phyloP scores from a whole-genome alignment of 2,329 filamentous ascomycete genomes.

The Arthroderma sp. region DNA sequence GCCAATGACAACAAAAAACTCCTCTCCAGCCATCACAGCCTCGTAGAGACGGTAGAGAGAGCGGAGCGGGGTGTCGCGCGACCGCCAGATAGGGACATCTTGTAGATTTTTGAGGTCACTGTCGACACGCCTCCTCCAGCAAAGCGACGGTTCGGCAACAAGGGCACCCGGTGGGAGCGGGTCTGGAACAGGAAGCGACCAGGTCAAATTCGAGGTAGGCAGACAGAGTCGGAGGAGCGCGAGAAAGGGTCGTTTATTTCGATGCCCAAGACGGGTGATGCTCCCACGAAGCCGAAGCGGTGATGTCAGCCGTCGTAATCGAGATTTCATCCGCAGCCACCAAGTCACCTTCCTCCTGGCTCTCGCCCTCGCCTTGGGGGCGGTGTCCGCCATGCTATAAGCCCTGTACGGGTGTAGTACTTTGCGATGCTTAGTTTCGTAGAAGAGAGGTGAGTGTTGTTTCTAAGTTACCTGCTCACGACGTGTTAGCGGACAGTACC shows the following conservation, averaged over 20 bases:
- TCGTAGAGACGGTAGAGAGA: slow-evolving; percentile 21
- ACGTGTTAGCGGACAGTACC: no score
- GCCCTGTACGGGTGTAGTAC: not conserved
- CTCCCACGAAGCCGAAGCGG: slow-evolving; percentile 13
- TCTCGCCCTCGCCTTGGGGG: not conserved
- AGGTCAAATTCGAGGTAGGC: slow-evolving; percentile 7
- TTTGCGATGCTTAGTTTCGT: no score
- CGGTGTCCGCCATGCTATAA: not conserved
- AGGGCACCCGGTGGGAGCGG: not conserved
- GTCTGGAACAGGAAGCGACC: slow-evolving; percentile 11
- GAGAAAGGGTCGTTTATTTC: slow-evolving; percentile 13
- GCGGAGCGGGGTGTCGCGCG: slow-evolving; percentile 18
- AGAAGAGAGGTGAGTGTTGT: no score
- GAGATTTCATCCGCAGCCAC: slow-evolving; percentile 12
- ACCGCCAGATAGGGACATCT: slow-evolving; percentile 13
- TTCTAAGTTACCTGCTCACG: no score
- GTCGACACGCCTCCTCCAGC: slow-evolving; percentile 9
- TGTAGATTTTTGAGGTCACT: slow-evolving; percentile 8
- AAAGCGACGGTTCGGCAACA: slow-evolving; percentile 8
- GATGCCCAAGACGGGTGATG: slow-evolving; percentile 13
- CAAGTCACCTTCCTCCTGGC: slow-evolving; percentile 10
- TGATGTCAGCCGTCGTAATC: slow-evolving; percentile 6
- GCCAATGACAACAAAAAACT: slow-evolving; percentile 10
- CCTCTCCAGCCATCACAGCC: slow-evolving; percentile 11
- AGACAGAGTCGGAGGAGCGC: slow-evolving; percentile 15